Conservation (phyloP, 495 filamentous ascomycete species). For the Penicillium cosmopolitanum region DNA sequence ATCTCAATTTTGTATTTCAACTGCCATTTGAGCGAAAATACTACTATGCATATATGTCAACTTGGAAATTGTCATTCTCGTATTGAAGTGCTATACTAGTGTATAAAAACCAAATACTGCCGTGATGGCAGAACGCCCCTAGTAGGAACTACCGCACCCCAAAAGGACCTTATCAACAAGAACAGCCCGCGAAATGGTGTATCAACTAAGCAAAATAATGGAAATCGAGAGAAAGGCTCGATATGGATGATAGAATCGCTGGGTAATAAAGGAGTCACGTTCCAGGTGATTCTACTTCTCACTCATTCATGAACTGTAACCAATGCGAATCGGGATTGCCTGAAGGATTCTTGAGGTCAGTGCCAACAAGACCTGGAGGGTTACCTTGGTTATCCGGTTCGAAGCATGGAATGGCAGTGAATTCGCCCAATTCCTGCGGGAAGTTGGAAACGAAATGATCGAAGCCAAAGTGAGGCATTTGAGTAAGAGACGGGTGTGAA, state of each 20-base stretch:
- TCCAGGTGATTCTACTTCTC: background rate
- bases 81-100: background rate
- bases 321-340: conserved; percentile 36
- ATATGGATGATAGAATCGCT: conserved; percentile 1
- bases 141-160: background rate
- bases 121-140: background rate
- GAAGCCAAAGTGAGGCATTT: conserved; percentile 46
- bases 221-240: conserved; percentile 1
- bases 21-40: conserved; percentile 1
- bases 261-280: background rate
- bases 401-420: conserved; percentile 52
- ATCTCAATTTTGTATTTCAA: conserved; percentile 10
- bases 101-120: background rate
- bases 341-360: conserved; percentile 32
- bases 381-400: conserved; percentile 43
- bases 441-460: conserved; percentile 53
- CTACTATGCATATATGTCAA: background rate
- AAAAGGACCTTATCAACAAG: conserved; percentile 5
- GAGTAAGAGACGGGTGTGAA: conserved; percentile 36
- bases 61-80: background rate
- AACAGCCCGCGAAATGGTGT: conserved; percentile 9
- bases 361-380: conserved; percentile 16
- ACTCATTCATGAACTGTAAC: conserved; percentile 47
- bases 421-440: conserved; percentile 51
- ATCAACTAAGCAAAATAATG: conserved; percentile 10